Evolutionary conservation across 805 yeast species (phyloP).

Genomic region (Yamadazyma phyllophila): DNA sequence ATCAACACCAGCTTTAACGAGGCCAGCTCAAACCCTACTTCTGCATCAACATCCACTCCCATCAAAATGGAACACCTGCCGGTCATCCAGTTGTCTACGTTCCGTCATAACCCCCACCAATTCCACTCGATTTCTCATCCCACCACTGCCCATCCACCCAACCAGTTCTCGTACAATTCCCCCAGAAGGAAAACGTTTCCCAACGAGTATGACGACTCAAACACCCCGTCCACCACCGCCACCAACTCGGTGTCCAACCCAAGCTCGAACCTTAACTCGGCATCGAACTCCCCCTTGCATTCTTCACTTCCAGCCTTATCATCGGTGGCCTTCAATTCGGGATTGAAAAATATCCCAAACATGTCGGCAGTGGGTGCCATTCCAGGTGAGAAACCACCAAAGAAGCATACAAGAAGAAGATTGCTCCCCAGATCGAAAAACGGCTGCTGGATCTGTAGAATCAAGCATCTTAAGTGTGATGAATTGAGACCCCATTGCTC

Average conservation of each 20-base stretch:
- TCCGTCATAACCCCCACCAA: constrained; percentile 9
- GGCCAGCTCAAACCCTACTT: constrained; percentile 3
- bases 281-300: constrained; percentile 8
- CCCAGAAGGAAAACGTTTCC: constrained; percentile 4
- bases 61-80: constrained; percentile 1
- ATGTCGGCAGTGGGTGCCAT: background rate
- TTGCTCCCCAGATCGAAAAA: constrained; percentile 39
- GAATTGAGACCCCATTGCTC: constrained; percentile 38
- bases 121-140: background rate
- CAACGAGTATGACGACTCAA: constrained; percentile 4
- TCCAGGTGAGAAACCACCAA: constrained; percentile 10
- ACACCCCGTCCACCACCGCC: constrained; percentile 5
- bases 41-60: constrained; percentile 5
- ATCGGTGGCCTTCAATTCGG: constrained; percentile 8
- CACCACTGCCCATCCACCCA: background rate
- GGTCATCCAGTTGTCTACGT: constrained; percentile 4
- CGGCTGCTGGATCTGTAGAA: constrained; percentile 48
- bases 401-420: constrained; percentile 39
- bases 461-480: constrained; percentile 45
- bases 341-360: background rate
- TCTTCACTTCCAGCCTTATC: constrained; percentile 4
- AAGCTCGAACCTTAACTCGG: constrained; percentile 6
- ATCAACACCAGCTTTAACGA: constrained; percentile 6
- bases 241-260: constrained; percentile 6
- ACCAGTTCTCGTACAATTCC: background rate